phyloP scores from a whole-genome alignment of 805 yeast species.

The Barnettozyma pratensis region DNA sequence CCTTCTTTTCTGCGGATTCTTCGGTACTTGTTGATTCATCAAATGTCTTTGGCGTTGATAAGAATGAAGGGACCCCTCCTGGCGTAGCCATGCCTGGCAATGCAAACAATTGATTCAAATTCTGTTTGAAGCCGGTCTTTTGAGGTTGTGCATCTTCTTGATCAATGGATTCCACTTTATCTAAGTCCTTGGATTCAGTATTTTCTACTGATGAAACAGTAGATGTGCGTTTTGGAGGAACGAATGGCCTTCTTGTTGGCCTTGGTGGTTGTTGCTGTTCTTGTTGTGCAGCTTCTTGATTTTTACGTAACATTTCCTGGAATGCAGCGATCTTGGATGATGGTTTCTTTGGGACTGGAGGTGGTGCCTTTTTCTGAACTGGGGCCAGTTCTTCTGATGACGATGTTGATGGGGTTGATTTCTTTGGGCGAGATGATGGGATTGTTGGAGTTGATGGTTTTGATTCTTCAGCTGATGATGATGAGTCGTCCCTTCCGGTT shows the following conservation, averaged over 20 bases:
- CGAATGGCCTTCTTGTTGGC: constrained; percentile 29
- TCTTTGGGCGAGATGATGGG: not conserved
- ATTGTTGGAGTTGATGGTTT: not conserved
- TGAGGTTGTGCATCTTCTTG: constrained; percentile 9
- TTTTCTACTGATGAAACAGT: not conserved
- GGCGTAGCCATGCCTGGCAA: constrained; percentile 44
- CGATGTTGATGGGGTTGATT: constrained; percentile 6
- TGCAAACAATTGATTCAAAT: constrained; percentile 56
- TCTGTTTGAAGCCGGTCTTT: constrained; percentile 42
- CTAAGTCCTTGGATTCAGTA: not conserved
- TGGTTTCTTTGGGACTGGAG: constrained; percentile 72
- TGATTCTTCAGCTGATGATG: not conserved
- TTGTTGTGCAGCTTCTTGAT: constrained; percentile 46
- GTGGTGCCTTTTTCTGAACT: constrained; percentile 37
- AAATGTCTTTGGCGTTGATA: not conserved
- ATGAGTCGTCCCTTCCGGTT: not conserved
- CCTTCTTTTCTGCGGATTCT: constrained; percentile 1
- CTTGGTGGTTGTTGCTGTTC: constrained; percentile 28
- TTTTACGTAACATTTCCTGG: constrained; percentile 64
- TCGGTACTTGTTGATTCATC: constrained; percentile 1
- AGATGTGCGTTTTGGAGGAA: constrained; percentile 24
- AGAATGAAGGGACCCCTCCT: constrained; percentile 23
- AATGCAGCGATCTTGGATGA: constrained; percentile 78
- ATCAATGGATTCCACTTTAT: constrained; percentile 1
- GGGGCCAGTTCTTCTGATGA: not conserved